Evolutionary conservation across 176 grass and related monocot species (phyloP), one percentile per base, ranked within the genome.

Genomic region (Pharus latifolius): DNA sequence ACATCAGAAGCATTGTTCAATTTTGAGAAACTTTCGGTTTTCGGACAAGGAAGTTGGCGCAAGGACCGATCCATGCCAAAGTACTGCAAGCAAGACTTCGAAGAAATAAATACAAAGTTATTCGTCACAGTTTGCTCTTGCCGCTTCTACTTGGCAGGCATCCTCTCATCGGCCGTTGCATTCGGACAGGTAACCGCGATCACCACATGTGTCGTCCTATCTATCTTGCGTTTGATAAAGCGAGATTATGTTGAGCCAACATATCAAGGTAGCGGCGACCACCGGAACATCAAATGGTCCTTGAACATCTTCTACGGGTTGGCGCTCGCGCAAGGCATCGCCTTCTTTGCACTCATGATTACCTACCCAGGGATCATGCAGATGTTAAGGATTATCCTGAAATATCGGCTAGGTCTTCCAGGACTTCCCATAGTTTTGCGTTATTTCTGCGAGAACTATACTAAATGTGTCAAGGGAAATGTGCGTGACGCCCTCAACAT

Each of bases 231-330:
- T 16, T 52, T 78, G 40, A 6, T 14, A 10, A 60, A 49, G 53
- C 42, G 59, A n/a, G 75, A 78, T 31, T 78, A 38, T 3, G 31
- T 78, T 3, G 42, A 78, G 0, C 10, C 22, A 9, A 1, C 5
- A 2, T 0, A 59, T 4, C 10, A 1, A 0, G 0, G 1, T 10
- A 0, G 8, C 0, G 63, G 26, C 1, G 20, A 58, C 27, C 10
- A 59, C 52, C 41, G 23, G 2, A 78, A 69, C 16, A 50, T 78
- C 43, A 60, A 2, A 2, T 8, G 2, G 41, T 78, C 76, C 54
- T 11, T 78, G 6, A 69, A 60, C 42, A 78, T 78, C 43, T 78
- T 78, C 64, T 78, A 78, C 1, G 6, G 29, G 6, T 23, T 78
- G 64, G 65, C 69, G 16, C 4, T 79, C 18, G 55, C 76, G 17